phyloP scores from a whole-genome alignment of 192 early-diverging fungal species.

The Entomortierella lignicola region DNA sequence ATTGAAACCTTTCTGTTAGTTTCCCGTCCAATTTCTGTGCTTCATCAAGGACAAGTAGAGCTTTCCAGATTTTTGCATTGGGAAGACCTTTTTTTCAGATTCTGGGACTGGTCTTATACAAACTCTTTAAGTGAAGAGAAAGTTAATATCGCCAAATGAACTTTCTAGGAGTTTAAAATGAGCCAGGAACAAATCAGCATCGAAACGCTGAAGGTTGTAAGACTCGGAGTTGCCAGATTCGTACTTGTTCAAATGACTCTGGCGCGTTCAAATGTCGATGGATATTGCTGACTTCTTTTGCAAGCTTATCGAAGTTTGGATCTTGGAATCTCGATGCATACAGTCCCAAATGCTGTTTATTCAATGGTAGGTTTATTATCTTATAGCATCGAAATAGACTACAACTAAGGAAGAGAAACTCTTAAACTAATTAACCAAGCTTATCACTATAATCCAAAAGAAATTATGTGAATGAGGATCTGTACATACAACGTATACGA shows the following conservation, averaged over 20 bases:
- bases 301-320: slow-evolving; percentile 27
- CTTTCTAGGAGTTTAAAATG: not conserved
- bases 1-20: not conserved
- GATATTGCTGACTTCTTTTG: slow-evolving; percentile 30
- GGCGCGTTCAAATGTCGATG: not conserved
- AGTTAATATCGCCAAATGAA: not conserved
- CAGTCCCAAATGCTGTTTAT: no score
- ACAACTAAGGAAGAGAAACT: no score
- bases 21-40: not conserved
- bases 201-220: not conserved
- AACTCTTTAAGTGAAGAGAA: not conserved
- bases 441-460: no score
- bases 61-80: not conserved
- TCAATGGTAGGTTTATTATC: no score
- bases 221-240: not conserved
- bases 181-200: no score
- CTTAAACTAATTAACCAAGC: no score
- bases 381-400: no score
- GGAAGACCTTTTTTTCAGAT: not conserved
- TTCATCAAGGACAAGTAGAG: slow-evolving; percentile 1
- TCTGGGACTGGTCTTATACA: not conserved
- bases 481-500: slow-evolving; percentile 33
- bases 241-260: slow-evolving; percentile 1
- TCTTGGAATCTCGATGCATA: slow-evolving; percentile 25
- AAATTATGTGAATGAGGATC: not conserved